Conservation (phyloP, 257 asterid genomes). For the Salvia rosmarinus region DNA sequence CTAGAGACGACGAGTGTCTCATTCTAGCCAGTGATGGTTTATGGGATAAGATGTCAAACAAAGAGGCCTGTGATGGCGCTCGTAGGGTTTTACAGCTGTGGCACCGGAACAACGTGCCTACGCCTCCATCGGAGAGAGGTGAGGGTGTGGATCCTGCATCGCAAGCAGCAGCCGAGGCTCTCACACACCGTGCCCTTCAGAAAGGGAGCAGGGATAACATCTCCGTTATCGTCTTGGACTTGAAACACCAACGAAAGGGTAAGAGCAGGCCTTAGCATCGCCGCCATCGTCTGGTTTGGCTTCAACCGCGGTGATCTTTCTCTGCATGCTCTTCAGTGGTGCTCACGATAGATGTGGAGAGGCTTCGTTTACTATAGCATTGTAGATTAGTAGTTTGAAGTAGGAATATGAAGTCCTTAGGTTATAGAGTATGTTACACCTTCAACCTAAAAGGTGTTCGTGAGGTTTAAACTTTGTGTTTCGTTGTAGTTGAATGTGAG, state of each 20-base stretch:
- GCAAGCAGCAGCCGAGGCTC: constrained; percentile 87
- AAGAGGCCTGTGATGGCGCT: constrained; percentile 80
- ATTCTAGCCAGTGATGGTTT: constrained; percentile 90
- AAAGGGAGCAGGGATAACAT: constrained; percentile 94
- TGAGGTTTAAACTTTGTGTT: neutral
- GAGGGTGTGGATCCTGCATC: constrained; percentile 85
- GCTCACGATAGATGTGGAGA: too few relatives aligned
- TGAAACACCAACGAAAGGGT: constrained; percentile 70
- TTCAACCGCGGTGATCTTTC: neutral
- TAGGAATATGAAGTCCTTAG: neutral
- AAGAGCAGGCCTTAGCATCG: constrained; percentile 50
- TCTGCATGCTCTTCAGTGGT: neutral
- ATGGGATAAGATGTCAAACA: constrained; percentile 87
- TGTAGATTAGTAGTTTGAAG: neutral
- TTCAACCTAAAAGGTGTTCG: neutral
- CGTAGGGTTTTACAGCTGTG: constrained; percentile 69
- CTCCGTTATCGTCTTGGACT: constrained; percentile 73
- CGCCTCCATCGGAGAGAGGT: constrained; percentile 54
- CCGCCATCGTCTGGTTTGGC: neutral
- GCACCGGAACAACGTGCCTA: constrained; percentile 63
- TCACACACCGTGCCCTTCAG: constrained; percentile 74
- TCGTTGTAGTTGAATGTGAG: neutral
- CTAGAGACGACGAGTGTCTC: constrained; percentile 76
- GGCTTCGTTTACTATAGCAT: neutral
- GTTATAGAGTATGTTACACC: neutral